Percentiles rank a stretch among this genome's conserved stretches.
Conservation (phyloP, 805 yeast species). For the Kazachstania taianensis region DNA sequence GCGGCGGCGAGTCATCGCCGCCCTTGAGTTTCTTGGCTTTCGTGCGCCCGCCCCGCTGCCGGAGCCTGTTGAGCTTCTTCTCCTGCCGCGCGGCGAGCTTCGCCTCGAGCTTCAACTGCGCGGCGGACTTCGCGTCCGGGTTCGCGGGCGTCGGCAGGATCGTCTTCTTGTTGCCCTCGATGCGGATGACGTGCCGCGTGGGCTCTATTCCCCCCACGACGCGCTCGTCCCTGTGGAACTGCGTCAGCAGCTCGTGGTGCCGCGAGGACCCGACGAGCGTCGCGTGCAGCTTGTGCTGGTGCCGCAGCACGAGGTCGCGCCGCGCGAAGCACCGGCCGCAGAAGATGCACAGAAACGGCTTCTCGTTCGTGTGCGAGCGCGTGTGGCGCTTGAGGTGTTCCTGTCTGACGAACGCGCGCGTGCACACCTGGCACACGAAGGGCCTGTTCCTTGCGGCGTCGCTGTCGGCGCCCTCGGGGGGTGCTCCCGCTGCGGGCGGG, state of each 20-base stretch:
- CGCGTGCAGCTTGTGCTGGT: slow-evolving; percentile 85
- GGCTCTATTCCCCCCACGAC: slow-evolving; percentile 1
- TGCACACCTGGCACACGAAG: slow-evolving; percentile 78
- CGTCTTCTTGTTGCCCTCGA: slow-evolving; percentile 32
- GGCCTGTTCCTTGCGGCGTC: no score
- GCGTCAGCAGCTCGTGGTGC: slow-evolving; percentile 1
- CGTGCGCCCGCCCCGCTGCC: slow-evolving; percentile 2
- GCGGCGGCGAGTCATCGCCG: neutral
- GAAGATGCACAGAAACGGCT: slow-evolving; percentile 92
- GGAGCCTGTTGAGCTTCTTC: slow-evolving; percentile 1
- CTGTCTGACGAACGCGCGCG: slow-evolving; percentile 88
- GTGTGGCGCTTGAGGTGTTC: slow-evolving; percentile 94
- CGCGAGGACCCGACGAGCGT: slow-evolving; percentile 24
- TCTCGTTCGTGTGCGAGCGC: slow-evolving; percentile 89
- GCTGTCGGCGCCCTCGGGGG: no score
- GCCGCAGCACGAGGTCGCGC: slow-evolving; percentile 76
- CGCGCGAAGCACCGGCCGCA: slow-evolving; percentile 94
- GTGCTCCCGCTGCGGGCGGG: no score
- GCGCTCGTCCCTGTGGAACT: slow-evolving; percentile 1
- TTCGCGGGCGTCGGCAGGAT: slow-evolving; percentile 28
- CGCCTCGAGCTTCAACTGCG: slow-evolving; percentile 25
- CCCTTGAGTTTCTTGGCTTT: neutral
- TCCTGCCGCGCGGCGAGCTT: slow-evolving; percentile 10
- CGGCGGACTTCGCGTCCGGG: slow-evolving; percentile 24
- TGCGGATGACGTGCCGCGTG: slow-evolving; percentile 29